These are phyloP conservation scores for Butyriboletus loyo DNA, from an alignment of 768 basidiomycete species.

Conservation along the genomic window DNA sequence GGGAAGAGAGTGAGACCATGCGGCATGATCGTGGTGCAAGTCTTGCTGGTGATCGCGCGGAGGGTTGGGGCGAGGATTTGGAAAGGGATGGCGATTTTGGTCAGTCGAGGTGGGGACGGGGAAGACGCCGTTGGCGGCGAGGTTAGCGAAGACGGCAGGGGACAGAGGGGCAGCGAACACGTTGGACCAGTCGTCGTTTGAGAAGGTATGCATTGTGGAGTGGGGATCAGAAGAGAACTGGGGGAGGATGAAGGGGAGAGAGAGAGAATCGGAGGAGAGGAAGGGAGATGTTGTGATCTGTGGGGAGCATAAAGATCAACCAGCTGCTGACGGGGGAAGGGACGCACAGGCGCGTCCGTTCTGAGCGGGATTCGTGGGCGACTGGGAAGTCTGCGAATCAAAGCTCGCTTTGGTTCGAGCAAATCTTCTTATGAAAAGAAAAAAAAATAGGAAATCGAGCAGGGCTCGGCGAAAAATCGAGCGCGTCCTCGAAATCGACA, in stretches of 20 bases:
- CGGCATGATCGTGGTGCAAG: conserved; percentile 21
- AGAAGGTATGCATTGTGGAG: conserved; percentile 22
- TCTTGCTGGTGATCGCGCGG: conserved; percentile 15
- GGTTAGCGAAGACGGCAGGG: conserved; percentile 56
- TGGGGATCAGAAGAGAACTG: conserved; percentile 13
- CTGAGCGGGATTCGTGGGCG: conserved; percentile 1
- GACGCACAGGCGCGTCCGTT: not conserved
- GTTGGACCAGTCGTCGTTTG: conserved; percentile 48
- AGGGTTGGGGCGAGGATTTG: conserved; percentile 14
- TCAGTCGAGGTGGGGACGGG: conserved; percentile 29
- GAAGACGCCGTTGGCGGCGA: conserved; percentile 61
- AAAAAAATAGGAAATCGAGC: not conserved
- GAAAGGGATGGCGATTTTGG: conserved; percentile 27
- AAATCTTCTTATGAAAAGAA: conserved; percentile 14
- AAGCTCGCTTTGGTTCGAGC: conserved; percentile 10
- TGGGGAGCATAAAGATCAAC: not conserved
- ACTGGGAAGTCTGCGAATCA: not conserved
- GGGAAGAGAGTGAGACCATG: conserved; percentile 27
- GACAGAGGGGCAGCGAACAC: conserved; percentile 63
- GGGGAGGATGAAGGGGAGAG: conserved; percentile 10
- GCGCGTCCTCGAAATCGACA: conserved; percentile 1
- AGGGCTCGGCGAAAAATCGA: conserved; percentile 1
- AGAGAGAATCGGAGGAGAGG: conserved; percentile 20
- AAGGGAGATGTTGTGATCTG: not conserved
- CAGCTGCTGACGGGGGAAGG: not conserved